Evolutionary conservation across 2,329 filamentous ascomycete genomes (phyloP).

Genomic region (Curvularia sp.): DNA sequence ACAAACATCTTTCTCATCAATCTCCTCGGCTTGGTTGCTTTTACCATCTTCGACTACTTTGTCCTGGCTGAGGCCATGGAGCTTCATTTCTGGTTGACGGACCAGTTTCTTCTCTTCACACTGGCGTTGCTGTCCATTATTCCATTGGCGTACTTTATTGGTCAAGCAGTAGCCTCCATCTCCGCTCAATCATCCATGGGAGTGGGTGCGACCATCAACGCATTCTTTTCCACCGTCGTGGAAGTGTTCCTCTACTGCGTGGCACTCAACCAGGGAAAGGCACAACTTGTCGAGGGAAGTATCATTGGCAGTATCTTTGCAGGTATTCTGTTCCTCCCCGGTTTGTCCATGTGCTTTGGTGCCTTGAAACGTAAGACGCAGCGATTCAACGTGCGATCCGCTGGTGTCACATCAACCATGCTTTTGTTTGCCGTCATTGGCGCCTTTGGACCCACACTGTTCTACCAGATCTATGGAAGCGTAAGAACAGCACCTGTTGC

Average conservation of each 20-base stretch:
- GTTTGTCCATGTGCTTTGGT: conserved; percentile 97
- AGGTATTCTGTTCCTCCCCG: conserved; percentile 91
- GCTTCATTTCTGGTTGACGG: conserved; percentile 75
- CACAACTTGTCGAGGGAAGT: conserved; percentile 90
- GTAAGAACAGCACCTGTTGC: conserved; percentile 46
- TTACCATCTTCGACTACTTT: conserved; percentile 92
- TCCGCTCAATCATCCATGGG: conserved; percentile 99
- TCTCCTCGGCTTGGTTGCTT: conserved; percentile 88
- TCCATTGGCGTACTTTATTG: conserved; percentile 96
- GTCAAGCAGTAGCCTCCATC: conserved; percentile 96
- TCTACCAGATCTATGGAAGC: conserved; percentile 98
- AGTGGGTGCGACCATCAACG: conserved; percentile 93
- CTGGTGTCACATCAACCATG: conserved; percentile 97
- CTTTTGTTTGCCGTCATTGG: conserved; percentile 93
- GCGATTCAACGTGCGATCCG: conserved; percentile 95
- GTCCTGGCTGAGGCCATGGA: conserved; percentile 74
- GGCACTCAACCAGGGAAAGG: conserved; percentile 89
- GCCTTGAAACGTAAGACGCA: conserved; percentile 98
- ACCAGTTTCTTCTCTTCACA: conserved; percentile 84
- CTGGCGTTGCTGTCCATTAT: conserved; percentile 90
- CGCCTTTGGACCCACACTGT: conserved; percentile 92
- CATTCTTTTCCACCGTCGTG: conserved; percentile 96
- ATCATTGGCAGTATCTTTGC: conserved; percentile 98
- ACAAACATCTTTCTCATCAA: conserved; percentile 99
- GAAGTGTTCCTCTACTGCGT: conserved; percentile 98